Evolutionary conservation across 257 asterid genomes (phyloP).

Genomic region (Solanum ahanhuiri): DNA sequence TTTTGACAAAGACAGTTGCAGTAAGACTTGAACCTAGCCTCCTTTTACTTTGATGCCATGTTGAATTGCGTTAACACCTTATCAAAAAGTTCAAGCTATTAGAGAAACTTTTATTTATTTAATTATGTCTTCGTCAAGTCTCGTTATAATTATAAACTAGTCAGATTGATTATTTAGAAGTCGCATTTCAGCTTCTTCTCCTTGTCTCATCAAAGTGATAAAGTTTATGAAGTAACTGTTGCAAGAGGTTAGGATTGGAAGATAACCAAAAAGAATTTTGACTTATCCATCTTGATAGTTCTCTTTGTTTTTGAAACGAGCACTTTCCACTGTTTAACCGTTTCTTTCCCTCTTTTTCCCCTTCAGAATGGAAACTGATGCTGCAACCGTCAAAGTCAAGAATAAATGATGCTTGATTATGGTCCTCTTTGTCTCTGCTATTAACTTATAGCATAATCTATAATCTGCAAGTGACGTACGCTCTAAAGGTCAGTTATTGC

Average conservation of each 20-base stretch:
- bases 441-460: neutral
- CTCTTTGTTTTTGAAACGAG: neutral
- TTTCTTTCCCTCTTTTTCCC: neutral
- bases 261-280: neutral
- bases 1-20: neutral
- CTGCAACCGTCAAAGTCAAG: neutral
- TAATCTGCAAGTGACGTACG: slow-evolving; percentile 10
- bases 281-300: neutral
- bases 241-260: neutral
- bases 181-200: neutral
- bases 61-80: neutral
- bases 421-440: neutral
- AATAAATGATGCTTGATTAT: neutral
- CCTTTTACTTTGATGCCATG: neutral
- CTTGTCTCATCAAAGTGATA: neutral
- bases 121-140: neutral
- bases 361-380: neutral
- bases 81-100: neutral
- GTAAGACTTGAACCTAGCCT: neutral
- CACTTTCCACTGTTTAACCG: neutral
- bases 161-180: neutral
- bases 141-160: neutral
- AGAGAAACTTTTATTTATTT: neutral
- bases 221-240: neutral
- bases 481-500: neutral